These are phyloP conservation scores for Cladochytrium replicatum DNA, from an alignment of 192 early-diverging fungal genomes.

Conservation along the genomic window DNA sequence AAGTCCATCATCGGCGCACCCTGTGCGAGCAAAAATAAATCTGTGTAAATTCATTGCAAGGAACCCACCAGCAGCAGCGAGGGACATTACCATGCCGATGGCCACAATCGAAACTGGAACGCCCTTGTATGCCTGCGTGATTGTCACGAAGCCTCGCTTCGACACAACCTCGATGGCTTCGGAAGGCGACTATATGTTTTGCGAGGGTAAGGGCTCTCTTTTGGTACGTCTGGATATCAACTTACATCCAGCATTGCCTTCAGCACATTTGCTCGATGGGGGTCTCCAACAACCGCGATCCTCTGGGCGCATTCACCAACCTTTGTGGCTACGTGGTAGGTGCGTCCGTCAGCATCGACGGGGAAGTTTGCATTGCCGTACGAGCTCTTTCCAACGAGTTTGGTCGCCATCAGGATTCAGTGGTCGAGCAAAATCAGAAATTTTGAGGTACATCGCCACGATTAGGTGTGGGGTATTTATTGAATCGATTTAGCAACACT, in stretches of 20 bases:
- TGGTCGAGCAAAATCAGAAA: too few relatives aligned
- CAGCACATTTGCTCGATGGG: slow-evolving; percentile 59
- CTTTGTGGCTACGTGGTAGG: slow-evolving; percentile 75
- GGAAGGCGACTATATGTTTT: not conserved
- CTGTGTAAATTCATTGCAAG: not conserved
- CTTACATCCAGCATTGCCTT: slow-evolving; percentile 26
- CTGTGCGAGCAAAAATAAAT: slow-evolving; percentile 5
- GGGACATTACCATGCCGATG: slow-evolving; percentile 52
- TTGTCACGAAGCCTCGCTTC: slow-evolving; percentile 73
- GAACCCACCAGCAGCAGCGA: not conserved
- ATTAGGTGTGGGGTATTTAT: too few relatives aligned
- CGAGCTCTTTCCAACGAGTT: slow-evolving; percentile 8
- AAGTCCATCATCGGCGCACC: slow-evolving; percentile 86
- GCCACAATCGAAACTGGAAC: slow-evolving; percentile 75
- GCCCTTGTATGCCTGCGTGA: slow-evolving; percentile 69
- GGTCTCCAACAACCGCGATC: slow-evolving; percentile 82
- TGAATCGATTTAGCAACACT: not conserved
- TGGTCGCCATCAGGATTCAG: not conserved
- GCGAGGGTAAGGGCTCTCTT: not conserved
- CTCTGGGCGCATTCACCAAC: slow-evolving; percentile 71
- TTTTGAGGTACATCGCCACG: too few relatives aligned
- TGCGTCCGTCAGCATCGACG: slow-evolving; percentile 59
- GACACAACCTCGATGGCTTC: slow-evolving; percentile 23
- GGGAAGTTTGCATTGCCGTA: slow-evolving; percentile 81
- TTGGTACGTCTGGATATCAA: slow-evolving; percentile 21